Evolutionary conservation across 2,329 filamentous ascomycete species (phyloP).

Genomic region (Cladophialophora chaetospira): DNA sequence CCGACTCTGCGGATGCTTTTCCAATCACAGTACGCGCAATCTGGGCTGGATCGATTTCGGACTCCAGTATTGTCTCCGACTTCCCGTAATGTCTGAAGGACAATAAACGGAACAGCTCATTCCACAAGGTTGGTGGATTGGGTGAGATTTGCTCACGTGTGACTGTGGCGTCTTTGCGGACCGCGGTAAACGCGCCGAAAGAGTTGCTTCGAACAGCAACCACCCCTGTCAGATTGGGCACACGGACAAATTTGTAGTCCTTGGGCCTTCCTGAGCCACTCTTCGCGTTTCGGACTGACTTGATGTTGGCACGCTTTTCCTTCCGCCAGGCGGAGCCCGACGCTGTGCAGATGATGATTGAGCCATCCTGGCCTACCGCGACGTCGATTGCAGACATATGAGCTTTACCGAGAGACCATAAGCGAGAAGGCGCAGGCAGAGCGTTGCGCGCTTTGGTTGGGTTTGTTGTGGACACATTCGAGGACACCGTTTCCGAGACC

Average conservation of each 20-base stretch:
- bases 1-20: conserved; percentile 49
- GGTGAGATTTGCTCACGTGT: conserved; percentile 72
- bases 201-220: conserved; percentile 81
- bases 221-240: conserved; percentile 84
- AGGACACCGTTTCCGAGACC: conserved; percentile 62
- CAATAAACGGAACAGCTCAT: conserved; percentile 70
- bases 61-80: conserved; percentile 47
- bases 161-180: conserved; percentile 81
- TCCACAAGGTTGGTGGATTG: conserved; percentile 68
- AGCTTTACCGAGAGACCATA: conserved; percentile 88
- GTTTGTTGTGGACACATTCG: conserved; percentile 79
- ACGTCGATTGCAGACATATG: conserved; percentile 83
- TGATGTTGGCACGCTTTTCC: conserved; percentile 77
- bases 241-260: conserved; percentile 92
- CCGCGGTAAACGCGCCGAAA: conserved; percentile 85
- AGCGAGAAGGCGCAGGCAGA: conserved; percentile 73
- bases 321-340: conserved; percentile 93
- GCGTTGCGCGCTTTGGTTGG: conserved; percentile 85
- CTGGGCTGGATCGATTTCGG: conserved; percentile 26
- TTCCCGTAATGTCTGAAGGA: conserved; percentile 64
- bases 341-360: conserved; percentile 89
- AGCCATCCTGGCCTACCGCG: conserved; percentile 86
- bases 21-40: conserved; percentile 47
- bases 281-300: conserved; percentile 47
- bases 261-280: conserved; percentile 66